Conservation (phyloP, 129 eudicot genomes). For the Kitagawia praeruptora region DNA sequence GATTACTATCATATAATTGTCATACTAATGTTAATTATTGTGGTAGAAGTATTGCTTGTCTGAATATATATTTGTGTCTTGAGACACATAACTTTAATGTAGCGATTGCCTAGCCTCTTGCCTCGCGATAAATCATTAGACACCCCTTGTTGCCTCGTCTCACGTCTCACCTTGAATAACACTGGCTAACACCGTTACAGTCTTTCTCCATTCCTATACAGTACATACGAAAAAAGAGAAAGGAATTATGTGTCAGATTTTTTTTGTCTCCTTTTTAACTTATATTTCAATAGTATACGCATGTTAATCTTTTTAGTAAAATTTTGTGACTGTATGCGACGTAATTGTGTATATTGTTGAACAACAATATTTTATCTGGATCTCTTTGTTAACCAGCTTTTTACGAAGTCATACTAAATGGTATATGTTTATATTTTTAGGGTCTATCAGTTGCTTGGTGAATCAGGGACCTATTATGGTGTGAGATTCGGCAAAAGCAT, state of each 20-base stretch:
- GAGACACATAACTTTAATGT: no score
- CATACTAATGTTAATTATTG: no score
- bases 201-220: background rate
- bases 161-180: no score
- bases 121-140: no score
- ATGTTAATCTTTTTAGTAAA: background rate
- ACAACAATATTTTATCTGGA: background rate
- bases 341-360: background rate
- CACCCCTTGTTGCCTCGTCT: no score
- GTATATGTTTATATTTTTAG: constrained; percentile 24
- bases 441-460: constrained; percentile 94
- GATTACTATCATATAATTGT: no score
- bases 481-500: constrained; percentile 89
- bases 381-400: background rate
- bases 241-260: background rate
- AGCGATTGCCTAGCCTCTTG: no score
- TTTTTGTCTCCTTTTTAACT: background rate
- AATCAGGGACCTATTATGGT: constrained; percentile 88
- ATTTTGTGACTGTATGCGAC: background rate
- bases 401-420: background rate
- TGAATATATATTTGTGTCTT: no score
- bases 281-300: background rate
- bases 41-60: no score
- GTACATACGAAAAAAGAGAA: no score
- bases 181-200: background rate